phyloP scores from a whole-genome alignment of 202 grass and related monocot species.

The Carex arenaria region DNA sequence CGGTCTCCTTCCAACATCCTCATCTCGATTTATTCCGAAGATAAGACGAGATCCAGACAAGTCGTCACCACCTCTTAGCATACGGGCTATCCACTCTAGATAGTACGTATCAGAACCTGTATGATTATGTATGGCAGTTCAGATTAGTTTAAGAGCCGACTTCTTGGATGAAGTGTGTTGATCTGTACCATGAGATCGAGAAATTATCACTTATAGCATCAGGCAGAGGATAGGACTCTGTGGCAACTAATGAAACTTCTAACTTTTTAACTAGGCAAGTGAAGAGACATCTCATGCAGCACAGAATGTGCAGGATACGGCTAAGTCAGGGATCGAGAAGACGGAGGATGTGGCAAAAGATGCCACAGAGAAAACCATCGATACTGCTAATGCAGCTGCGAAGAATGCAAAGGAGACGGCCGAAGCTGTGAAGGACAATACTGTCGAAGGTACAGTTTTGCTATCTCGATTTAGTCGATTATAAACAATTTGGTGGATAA shows the following conservation, averaged over 20 bases:
- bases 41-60: too few relatives aligned
- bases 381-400: constrained; percentile 20
- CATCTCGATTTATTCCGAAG: too few relatives aligned
- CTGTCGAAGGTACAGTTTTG: constrained; percentile 18
- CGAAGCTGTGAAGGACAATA: constrained; percentile 33
- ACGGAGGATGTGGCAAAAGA: constrained; percentile 23
- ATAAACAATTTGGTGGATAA: not conserved
- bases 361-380: constrained; percentile 23
- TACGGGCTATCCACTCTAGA: too few relatives aligned
- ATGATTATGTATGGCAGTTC: not conserved
- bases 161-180: not conserved
- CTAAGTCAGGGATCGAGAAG: constrained; percentile 1
- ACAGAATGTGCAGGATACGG: constrained; percentile 17
- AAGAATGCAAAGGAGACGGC: constrained; percentile 43
- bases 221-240: not conserved
- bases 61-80: too few relatives aligned
- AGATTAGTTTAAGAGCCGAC: not conserved
- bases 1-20: too few relatives aligned
- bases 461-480: not conserved
- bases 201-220: not conserved
- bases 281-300: constrained; percentile 19
- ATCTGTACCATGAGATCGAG: not conserved
- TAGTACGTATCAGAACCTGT: too few relatives aligned
- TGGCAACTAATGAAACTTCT: not conserved
- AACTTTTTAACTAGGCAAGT: constrained; percentile 10